These are phyloP conservation scores for Penicillium sp. DNA, from an alignment of 2,329 filamentous ascomycete genomes.

Conservation along the genomic window DNA sequence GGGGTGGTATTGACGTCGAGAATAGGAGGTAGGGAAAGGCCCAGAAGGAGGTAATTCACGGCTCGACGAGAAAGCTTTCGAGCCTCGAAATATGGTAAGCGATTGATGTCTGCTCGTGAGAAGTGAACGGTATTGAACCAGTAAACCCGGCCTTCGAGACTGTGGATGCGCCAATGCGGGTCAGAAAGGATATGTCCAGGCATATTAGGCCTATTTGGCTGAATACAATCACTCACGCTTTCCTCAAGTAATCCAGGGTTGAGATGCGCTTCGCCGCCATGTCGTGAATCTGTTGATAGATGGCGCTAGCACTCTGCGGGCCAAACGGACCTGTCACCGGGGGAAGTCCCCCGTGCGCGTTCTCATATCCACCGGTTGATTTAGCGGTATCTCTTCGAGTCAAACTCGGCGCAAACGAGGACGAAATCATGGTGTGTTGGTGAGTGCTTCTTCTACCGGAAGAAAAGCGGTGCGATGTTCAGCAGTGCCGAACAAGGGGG, in stretches of 20 bases:
- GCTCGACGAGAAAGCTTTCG: conserved; percentile 87
- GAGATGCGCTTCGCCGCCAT: conserved; percentile 90
- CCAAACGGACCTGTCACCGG: conserved; percentile 44
- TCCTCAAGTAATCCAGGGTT: conserved; percentile 89
- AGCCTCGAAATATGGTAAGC: conserved; percentile 83
- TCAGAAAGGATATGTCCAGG: not conserved
- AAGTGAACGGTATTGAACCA: conserved; percentile 99
- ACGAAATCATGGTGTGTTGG: conserved; percentile 40
- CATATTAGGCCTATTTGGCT: no score
- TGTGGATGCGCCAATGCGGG: conserved; percentile 45
- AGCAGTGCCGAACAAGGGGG: not conserved
- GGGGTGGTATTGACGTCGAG: conserved; percentile 82
- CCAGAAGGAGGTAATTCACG: conserved; percentile 90
- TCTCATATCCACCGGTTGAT: conserved; percentile 40
- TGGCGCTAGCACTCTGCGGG: conserved; percentile 59
- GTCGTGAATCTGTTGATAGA: conserved; percentile 77
- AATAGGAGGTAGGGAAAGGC: conserved; percentile 86
- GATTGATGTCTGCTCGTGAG: conserved; percentile 77
- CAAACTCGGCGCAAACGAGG: conserved; percentile 42
- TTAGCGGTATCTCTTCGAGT: conserved; percentile 45
- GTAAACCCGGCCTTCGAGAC: conserved; percentile 91
- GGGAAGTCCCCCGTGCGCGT: conserved; percentile 33
- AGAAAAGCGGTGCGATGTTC: conserved; percentile 7
- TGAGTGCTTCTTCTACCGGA: not conserved
- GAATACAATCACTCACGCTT: conserved; percentile 69